phyloP scores from a whole-genome alignment of 805 yeast genomes.

The Starmerella potacharoeniae region DNA sequence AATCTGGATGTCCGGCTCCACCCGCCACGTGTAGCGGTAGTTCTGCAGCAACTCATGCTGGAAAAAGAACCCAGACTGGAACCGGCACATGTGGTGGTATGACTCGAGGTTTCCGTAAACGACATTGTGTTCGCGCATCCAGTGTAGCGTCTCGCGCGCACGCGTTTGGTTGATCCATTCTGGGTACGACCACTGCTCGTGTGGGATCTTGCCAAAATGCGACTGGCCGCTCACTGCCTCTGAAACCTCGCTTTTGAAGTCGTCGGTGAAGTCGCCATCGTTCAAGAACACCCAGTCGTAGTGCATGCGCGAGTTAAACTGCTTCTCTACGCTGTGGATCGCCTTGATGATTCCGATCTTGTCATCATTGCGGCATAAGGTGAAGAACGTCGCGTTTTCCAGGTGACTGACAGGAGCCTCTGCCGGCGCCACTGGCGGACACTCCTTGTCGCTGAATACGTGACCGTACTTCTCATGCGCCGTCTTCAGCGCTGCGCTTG shows the following conservation, averaged over 20 bases:
- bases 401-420: neutral
- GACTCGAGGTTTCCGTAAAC: conserved; percentile 49
- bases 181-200: conserved; percentile 62
- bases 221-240: conserved; percentile 48
- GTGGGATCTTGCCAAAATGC: conserved; percentile 50
- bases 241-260: conserved; percentile 41
- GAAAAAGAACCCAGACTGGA: conserved; percentile 64
- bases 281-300: conserved; percentile 77
- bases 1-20: conserved; percentile 56
- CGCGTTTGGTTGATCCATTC: conserved; percentile 45
- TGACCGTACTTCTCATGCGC: neutral
- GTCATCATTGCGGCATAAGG: conserved; percentile 60
- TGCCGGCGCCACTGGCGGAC: neutral
- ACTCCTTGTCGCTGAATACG: neutral
- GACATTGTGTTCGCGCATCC: conserved; percentile 36
- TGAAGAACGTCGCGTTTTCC: conserved; percentile 42
- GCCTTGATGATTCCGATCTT: conserved; percentile 46
- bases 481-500: conserved; percentile 5
- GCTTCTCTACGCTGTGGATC: conserved; percentile 49
- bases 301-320: conserved; percentile 50
- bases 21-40: conserved; percentile 67
- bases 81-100: conserved; percentile 74
- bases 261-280: conserved; percentile 50
- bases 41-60: conserved; percentile 44
- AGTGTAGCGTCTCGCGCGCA: conserved; percentile 37